Conservation (phyloP, 148 eudicot genomes). For the Dianthus caryophyllus region DNA sequence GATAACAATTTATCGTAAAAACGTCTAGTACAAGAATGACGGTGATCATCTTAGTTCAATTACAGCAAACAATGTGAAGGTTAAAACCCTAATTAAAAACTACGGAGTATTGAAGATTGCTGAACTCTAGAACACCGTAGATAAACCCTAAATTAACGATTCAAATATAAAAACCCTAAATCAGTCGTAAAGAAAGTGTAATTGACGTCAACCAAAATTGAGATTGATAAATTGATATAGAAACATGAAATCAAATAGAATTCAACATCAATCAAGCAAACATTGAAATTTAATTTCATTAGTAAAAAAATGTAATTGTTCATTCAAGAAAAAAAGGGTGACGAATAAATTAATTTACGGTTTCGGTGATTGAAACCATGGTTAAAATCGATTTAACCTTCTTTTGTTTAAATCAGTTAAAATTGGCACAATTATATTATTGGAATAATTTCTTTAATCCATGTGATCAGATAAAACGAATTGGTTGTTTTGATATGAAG, state of each 20-base stretch:
- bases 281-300: not conserved
- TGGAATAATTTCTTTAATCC: no score
- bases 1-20: no score
- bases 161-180: not conserved
- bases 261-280: not conserved
- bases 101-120: not conserved
- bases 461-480: no score
- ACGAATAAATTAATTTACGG: no score
- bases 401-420: no score
- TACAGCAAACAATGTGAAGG: not conserved
- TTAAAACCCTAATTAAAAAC: not conserved
- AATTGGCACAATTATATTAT: no score
- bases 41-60: not conserved
- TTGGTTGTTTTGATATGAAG: no score
- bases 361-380: not conserved
- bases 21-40: constrained; percentile 2
- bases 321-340: no score
- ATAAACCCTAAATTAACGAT: not conserved
- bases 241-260: not conserved
- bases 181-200: not conserved
- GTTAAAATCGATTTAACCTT: no score
- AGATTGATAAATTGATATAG: no score
- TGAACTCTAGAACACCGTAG: not conserved
- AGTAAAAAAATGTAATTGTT: no score
- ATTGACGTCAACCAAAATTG: not conserved